These are phyloP conservation scores for Erodium texanum DNA, from an alignment of 441 rosid genomes.

Conservation along the genomic window DNA sequence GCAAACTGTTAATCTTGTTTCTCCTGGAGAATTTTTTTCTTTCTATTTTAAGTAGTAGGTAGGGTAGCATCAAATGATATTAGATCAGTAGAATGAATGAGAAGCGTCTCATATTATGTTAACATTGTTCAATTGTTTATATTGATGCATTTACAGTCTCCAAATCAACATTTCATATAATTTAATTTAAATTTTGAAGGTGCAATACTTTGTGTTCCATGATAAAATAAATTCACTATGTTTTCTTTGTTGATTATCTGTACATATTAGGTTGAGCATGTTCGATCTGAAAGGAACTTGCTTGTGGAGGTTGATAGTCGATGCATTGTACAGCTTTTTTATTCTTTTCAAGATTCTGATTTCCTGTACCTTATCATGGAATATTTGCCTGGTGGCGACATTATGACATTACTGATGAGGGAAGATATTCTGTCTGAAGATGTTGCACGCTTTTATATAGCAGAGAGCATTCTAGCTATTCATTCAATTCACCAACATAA, in stretches of 20 bases:
- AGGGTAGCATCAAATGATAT: not conserved
- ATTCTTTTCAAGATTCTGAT: conserved; percentile 90
- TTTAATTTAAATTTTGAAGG: not conserved
- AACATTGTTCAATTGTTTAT: not conserved
- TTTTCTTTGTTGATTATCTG: not conserved
- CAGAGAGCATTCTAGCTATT: conserved; percentile 84
- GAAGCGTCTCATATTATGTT: not conserved
- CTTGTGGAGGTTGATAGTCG: conserved; percentile 95
- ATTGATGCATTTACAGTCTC: not conserved
- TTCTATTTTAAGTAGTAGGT: not conserved
- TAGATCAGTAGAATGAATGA: not conserved
- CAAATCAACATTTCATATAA: not conserved
- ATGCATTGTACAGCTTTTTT: conserved; percentile 86
- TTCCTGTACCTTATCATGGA: conserved; percentile 88
- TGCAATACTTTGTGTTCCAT: not conserved
- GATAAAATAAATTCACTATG: not conserved
- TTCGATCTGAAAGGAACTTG: conserved; percentile 88
- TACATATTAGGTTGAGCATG: conserved; percentile 76
- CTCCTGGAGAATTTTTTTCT: not conserved
- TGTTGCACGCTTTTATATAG: conserved; percentile 81
- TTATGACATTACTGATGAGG: conserved; percentile 90
- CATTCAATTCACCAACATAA: conserved; percentile 87
- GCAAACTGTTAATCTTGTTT: not conserved
- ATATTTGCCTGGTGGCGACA: conserved; percentile 94
- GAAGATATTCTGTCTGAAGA: conserved; percentile 81